Percentiles rank a stretch among this genome's conserved stretches.
Conservation (phyloP, 129 eudicot genomes). For the Sambucus nigra region DNA sequence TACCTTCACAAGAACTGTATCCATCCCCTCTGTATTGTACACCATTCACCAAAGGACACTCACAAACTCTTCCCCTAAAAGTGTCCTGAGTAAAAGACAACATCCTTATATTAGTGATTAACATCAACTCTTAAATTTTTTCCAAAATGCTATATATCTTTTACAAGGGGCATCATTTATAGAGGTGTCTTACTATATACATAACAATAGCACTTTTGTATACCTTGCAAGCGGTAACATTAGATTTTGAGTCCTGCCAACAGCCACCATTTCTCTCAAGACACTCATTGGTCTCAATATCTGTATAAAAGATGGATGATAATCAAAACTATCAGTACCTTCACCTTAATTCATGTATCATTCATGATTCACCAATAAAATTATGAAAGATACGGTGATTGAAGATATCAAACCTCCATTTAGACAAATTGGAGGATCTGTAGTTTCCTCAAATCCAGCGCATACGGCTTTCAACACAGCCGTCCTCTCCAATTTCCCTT, state of each 20-base stretch:
- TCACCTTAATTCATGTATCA: background rate
- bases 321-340: background rate
- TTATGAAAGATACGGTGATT: no score
- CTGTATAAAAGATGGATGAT: conserved; percentile 24
- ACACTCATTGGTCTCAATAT: conserved; percentile 85
- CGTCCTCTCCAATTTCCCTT: conserved; percentile 85
- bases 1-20: conserved; percentile 73
- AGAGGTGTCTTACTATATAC: background rate
- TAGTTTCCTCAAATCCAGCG: conserved; percentile 81
- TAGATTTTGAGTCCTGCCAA: conserved; percentile 56
- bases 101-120: background rate
- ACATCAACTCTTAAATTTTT: background rate
- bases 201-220: no score
- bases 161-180: background rate
- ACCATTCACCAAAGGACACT: conserved; percentile 72
- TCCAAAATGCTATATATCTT: background rate
- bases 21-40: conserved; percentile 96
- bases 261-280: conserved; percentile 84
- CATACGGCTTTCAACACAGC: conserved; percentile 78
- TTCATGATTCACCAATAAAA: no score
- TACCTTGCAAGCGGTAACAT: conserved; percentile 89
- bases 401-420: conserved; percentile 53
- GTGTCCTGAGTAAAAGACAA: conserved; percentile 53
- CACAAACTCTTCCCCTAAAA: conserved; percentile 83
- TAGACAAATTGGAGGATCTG: conserved; percentile 86